phyloP scores from a whole-genome alignment of 2,329 filamentous ascomycete genomes.

The Fusarium sp. region DNA sequence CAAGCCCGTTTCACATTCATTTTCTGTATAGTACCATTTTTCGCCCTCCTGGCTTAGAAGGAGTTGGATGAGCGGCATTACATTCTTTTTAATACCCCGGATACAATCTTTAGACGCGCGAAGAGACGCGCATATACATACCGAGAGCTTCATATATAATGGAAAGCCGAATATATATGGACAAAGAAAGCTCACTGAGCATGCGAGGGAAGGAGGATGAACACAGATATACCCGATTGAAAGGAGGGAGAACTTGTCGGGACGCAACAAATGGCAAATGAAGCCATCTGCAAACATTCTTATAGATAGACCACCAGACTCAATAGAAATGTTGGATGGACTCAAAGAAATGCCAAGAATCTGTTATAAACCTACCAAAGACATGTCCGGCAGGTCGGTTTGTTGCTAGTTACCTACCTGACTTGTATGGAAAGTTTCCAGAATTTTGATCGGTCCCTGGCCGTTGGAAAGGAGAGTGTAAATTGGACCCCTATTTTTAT shows the following conservation, averaged over 20 bases:
- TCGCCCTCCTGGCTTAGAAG: constrained; percentile 42
- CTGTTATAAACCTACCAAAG: background rate
- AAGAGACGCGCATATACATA: constrained; percentile 24
- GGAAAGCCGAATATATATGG: constrained; percentile 16
- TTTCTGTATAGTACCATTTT: constrained; percentile 47
- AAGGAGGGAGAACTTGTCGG: constrained; percentile 24
- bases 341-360: background rate
- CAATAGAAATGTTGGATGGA: constrained; percentile 32
- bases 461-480: constrained; percentile 34
- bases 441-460: constrained; percentile 1
- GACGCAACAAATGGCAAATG: constrained; percentile 12
- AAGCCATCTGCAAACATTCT: constrained; percentile 24
- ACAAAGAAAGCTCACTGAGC: constrained; percentile 15
- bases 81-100: constrained; percentile 47
- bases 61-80: constrained; percentile 32
- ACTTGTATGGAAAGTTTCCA: background rate
- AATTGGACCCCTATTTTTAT: constrained; percentile 41
- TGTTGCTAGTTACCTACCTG: background rate
- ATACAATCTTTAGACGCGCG: constrained; percentile 21
- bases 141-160: constrained; percentile 29
- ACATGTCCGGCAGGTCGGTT: background rate
- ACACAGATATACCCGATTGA: constrained; percentile 39
- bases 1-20: constrained; percentile 43
- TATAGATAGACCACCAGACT: constrained; percentile 22
- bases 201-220: constrained; percentile 25